Evolutionary conservation across 495 filamentous ascomycete genomes (phyloP), one percentile per base, ranked within the genome.

Genomic region (Penicillium turbatum): DNA sequence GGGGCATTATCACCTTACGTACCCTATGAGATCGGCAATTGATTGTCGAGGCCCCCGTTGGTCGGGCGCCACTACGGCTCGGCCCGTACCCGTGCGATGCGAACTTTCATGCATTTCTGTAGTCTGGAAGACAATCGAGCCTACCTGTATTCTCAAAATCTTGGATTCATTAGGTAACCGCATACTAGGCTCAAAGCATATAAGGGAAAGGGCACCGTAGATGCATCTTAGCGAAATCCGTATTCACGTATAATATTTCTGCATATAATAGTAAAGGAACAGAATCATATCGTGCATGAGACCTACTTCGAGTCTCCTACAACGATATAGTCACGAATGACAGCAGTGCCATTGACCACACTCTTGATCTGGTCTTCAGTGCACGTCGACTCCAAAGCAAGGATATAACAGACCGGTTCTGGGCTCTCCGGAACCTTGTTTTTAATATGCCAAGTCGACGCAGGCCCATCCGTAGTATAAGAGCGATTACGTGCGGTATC

Each of bases 371-470:
- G 72, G 8, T 79, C 77, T 0, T 71, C 66, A 5, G 78, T 77
- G 53, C 79, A 82, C 0, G 63, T 72, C 11, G 65, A 39, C 12
- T 47, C 50, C 21, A 73, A 40, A 19, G 69, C 66, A 24, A 75
- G 63, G 10, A 78, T 65, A 53, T 83, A 83, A 59, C 80, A 82
- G 15, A 64, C 59, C 8, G 70, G 68, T 24, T 53, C 68, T 6
- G 79, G 74, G 35, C 54, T 57, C 7, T 65, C 65, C 1, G 72
- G 69, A 3, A 70, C 65, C 30, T 67, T 51, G 37, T 80, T 76
- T 56, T 71, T 80, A 53, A 82, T 73, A 5, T 76, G 58, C 70
- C 72, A 81, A 13, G 79, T 82, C 39, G 77, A 74, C 7, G 63
- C 60, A 2, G 77, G 70, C 0, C 83, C 83, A 29, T 63, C 39